Base-by-base conservation (phyloP, 768 basidiomycete genomes). In the Mycena rebaudengoi region DNA sequence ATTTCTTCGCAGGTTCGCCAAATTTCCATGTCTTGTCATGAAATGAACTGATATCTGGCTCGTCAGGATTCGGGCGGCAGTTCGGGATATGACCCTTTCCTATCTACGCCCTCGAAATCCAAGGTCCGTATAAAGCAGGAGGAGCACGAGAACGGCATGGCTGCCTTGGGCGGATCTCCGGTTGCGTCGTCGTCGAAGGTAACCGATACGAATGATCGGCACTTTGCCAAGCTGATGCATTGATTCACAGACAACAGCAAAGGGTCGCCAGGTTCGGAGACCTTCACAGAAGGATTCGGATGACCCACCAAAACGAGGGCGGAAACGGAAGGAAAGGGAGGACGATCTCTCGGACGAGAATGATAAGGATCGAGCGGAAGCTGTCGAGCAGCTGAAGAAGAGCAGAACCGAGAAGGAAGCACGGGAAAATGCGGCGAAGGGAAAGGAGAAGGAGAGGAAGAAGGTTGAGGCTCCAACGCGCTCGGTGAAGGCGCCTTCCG, bases 1-100 rank as follows among this genome's bases (percentile, higher is more conserved):
- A 69, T 80, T 28, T 78, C 82, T 45, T 79, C 79, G 35, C 78
- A 75, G 68, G 82, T 85, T 68, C 7, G 28, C 21, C 8, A 5
- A 40, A 20, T 66, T 64, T 13, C 12, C 7, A 29, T 37, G 25
- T 21, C 41, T 29, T 50, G 20, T 57, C 12, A 25, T 58, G 30
- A 37, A 16, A 53, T 13, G 45, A 29, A 18, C 26, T 54, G 28
- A 67, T 21, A 48, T 55, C 21, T 46, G 60, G 0, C 25, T 16
- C 29, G 5, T 33, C 40, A 65, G 64, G 66, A 60, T 7, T 66
- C 65, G 12, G 52, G 62, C n/a, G n/a, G n/a, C 59, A 64, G 66
- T 40, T 25, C 60, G 4, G 66, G n/a, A n/a, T n/a, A 67, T 30
- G 65, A 66, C 43, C 46, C 59, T 10, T 60, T 64, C 43, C 10